phyloP scores from a whole-genome alignment of 2,329 filamentous ascomycete species.

The Phyllachora maydis region DNA sequence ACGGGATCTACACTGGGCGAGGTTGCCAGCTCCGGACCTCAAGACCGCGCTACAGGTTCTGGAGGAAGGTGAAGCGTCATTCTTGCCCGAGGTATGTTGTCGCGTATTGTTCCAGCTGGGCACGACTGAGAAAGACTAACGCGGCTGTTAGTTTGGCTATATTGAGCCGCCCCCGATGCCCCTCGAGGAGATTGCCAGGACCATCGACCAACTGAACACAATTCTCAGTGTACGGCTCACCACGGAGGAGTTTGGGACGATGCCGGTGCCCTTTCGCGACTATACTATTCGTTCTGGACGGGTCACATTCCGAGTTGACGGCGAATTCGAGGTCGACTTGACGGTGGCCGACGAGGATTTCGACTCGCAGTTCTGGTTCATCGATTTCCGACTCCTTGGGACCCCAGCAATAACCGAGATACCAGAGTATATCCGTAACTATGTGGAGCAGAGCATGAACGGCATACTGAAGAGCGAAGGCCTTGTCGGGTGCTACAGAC shows the following conservation, averaged over 20 bases:
- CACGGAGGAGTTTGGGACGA: conserved; percentile 57
- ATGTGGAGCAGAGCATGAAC: conserved; percentile 56
- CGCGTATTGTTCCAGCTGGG: neutral
- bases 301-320: conserved; percentile 64
- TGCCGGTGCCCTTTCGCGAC: conserved; percentile 54
- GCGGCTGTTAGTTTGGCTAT: conserved; percentile 40
- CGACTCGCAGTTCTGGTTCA: conserved; percentile 75
- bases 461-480: conserved; percentile 47
- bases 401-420: conserved; percentile 42
- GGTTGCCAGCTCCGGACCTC: conserved; percentile 76
- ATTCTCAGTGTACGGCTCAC: conserved; percentile 67
- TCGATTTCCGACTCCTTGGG: conserved; percentile 77
- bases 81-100: conserved; percentile 54
- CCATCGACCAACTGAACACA: conserved; percentile 66
- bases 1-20: conserved; percentile 46
- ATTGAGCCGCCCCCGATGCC: conserved; percentile 53
- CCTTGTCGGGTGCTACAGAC: conserved; percentile 61
- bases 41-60: conserved; percentile 75
- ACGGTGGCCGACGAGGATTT: conserved; percentile 76
- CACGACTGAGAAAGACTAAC: conserved; percentile 11
- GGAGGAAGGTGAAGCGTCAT: conserved; percentile 54
- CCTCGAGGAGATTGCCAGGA: conserved; percentile 49
- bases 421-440: conserved; percentile 38
- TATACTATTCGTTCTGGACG: conserved; percentile 72
- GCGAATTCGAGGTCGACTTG: conserved; percentile 84